Evolutionary conservation across 805 yeast genomes (phyloP).

Genomic region (Nakazawaea anatomiae): DNA sequence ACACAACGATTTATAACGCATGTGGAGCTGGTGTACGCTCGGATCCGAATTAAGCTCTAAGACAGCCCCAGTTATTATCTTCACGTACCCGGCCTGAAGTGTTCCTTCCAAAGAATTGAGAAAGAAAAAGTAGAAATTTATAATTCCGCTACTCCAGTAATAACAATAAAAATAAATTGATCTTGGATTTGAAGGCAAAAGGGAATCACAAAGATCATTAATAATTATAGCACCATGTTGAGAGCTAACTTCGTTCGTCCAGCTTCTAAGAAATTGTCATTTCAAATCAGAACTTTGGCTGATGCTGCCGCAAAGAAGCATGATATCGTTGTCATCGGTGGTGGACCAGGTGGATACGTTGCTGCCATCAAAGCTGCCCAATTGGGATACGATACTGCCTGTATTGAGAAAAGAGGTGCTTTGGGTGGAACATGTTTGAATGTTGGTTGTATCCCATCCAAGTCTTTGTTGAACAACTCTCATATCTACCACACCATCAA

Average conservation of each 20-base stretch:
- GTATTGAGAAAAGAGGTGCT: constrained; percentile 93
- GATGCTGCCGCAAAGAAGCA: constrained; percentile 47
- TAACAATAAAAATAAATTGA: neutral
- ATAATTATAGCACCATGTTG: constrained; percentile 2
- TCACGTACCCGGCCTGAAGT: constrained; percentile 10
- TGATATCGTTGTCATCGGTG: constrained; percentile 94
- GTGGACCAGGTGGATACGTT: constrained; percentile 99
- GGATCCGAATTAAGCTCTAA: neutral
- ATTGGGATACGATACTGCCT: constrained; percentile 88
- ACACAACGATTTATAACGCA: too few species aligned
- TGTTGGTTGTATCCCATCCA: constrained; percentile 99
- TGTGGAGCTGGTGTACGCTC: neutral
- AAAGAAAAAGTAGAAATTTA: neutral
- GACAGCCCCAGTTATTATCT: constrained; percentile 1
- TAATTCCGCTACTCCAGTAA: neutral
- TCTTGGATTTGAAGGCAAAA: neutral
- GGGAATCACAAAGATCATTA: neutral
- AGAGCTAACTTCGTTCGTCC: constrained; percentile 8
- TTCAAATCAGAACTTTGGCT: constrained; percentile 6
- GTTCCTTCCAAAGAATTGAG: constrained; percentile 2
- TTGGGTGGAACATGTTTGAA: constrained; percentile 98
- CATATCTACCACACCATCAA: constrained; percentile 85
- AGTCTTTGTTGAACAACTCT: constrained; percentile 90
- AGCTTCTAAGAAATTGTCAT: neutral
- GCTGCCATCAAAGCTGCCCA: constrained; percentile 99